phyloP scores from a whole-genome alignment of 805 yeast genomes.

The Wickerhamomyces tratensis region DNA sequence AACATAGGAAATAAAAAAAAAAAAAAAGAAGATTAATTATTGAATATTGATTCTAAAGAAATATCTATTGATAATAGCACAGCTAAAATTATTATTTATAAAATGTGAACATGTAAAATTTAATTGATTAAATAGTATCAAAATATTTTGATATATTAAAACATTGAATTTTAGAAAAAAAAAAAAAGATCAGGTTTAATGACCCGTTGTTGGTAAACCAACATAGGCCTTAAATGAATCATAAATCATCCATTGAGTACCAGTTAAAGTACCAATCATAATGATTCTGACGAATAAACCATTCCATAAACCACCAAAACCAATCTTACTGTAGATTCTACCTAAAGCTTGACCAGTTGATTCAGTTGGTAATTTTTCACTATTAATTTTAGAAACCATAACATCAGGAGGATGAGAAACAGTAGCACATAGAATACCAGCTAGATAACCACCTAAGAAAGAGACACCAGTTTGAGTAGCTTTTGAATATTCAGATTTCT shows the following conservation, averaged over 20 bases:
- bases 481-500: conserved; percentile 60
- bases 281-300: conserved; percentile 90
- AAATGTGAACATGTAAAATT: too few relatives aligned
- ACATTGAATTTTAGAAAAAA: too few relatives aligned
- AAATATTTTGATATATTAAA: too few relatives aligned
- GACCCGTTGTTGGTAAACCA: conserved; percentile 92
- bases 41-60: too few relatives aligned
- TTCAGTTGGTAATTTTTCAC: conserved; percentile 59
- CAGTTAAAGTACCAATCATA: conserved; percentile 96
- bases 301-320: conserved; percentile 89
- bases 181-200: not conserved
- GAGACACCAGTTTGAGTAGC: conserved; percentile 89
- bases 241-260: conserved; percentile 93
- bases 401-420: conserved; percentile 99
- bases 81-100: too few relatives aligned
- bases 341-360: conserved; percentile 53
- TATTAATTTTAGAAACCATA: conserved; percentile 88
- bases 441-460: conserved; percentile 91
- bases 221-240: conserved; percentile 93
- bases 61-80: too few relatives aligned
- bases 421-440: conserved; percentile 93
- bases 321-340: conserved; percentile 75
- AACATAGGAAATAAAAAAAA: too few relatives aligned
- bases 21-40: too few relatives aligned
- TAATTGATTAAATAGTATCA: too few relatives aligned